Evolutionary conservation across 352 stramenopile genomes (phyloP).

Genomic region (Phytophthora citrophthora): DNA sequence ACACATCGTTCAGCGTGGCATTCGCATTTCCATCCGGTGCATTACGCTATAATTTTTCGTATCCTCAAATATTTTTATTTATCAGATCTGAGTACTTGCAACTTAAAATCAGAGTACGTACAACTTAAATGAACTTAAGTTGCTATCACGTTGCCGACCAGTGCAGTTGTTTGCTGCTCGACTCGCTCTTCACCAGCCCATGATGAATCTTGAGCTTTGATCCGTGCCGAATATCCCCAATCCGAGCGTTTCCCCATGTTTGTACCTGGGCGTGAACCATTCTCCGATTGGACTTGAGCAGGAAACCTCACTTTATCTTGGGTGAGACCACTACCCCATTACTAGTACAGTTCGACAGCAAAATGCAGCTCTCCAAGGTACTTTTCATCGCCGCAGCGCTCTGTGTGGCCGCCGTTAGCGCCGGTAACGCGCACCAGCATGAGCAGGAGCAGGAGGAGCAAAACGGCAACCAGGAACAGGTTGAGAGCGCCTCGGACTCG

Average conservation of each 20-base stretch:
- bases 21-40: slow-evolving; percentile 20
- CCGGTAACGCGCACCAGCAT: slow-evolving; percentile 17
- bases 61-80: slow-evolving; percentile 10
- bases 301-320: slow-evolving; percentile 7
- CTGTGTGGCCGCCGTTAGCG: slow-evolving; percentile 24
- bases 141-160: not conserved
- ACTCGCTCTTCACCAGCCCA: slow-evolving; percentile 20
- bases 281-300: slow-evolving; percentile 30
- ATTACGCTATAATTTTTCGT: slow-evolving; percentile 4
- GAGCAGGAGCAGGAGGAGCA: slow-evolving; percentile 12
- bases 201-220: slow-evolving; percentile 36
- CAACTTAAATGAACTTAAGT: not conserved
- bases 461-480: slow-evolving; percentile 4
- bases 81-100: slow-evolving; percentile 1
- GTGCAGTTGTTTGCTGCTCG: slow-evolving; percentile 20
- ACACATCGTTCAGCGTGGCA: slow-evolving; percentile 14
- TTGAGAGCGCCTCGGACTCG: slow-evolving; percentile 1
- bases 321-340: not conserved
- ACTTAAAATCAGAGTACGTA: not conserved
- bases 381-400: slow-evolving; percentile 33
- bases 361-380: slow-evolving; percentile 40
- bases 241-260: slow-evolving; percentile 7
- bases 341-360: slow-evolving; percentile 5
- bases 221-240: slow-evolving; percentile 31
- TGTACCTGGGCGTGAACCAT: slow-evolving; percentile 15